Percentiles rank a stretch among this genome's conserved stretches.
These are phyloP conservation scores for Musa balbisiana DNA, from an alignment of 202 grass and related monocot species.

Conservation along the genomic window DNA sequence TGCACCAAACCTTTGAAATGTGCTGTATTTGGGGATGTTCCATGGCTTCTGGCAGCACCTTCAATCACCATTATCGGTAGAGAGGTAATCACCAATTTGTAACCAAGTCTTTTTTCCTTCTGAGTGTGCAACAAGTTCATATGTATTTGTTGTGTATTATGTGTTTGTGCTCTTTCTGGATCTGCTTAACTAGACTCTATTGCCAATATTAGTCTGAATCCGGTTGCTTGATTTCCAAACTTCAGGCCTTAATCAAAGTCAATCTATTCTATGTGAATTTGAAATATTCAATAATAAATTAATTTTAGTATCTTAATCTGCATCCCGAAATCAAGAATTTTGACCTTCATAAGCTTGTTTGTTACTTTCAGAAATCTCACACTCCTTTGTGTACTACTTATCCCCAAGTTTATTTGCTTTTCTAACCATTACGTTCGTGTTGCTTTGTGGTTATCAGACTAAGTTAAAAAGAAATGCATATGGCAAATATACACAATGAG, in stretches of 20 bases:
- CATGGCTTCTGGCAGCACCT: constrained; percentile 86
- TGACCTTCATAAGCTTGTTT: background rate
- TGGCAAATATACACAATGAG: background rate
- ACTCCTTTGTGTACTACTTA: background rate
- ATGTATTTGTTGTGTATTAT: background rate
- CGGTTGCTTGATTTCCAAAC: too few species aligned
- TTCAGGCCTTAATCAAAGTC: too few species aligned
- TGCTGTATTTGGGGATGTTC: constrained; percentile 41
- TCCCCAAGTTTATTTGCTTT: background rate
- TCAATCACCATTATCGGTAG: constrained; percentile 95
- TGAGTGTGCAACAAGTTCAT: background rate
- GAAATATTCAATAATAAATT: too few species aligned
- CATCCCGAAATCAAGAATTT: background rate
- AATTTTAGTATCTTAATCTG: too few species aligned
- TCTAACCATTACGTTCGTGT: too few species aligned
- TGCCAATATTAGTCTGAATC: too few species aligned
- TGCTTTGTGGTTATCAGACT: too few species aligned
- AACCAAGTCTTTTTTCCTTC: background rate
- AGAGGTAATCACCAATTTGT: constrained; percentile 45
- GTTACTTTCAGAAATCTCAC: background rate
- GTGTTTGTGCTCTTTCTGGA: background rate
- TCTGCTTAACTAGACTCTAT: background rate
- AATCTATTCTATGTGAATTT: too few species aligned
- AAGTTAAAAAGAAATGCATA: background rate
- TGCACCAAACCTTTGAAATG: constrained; percentile 77